Base-by-base conservation (phyloP, 116 monocot genomes). In the Papilionanthe hybrid region DNA sequence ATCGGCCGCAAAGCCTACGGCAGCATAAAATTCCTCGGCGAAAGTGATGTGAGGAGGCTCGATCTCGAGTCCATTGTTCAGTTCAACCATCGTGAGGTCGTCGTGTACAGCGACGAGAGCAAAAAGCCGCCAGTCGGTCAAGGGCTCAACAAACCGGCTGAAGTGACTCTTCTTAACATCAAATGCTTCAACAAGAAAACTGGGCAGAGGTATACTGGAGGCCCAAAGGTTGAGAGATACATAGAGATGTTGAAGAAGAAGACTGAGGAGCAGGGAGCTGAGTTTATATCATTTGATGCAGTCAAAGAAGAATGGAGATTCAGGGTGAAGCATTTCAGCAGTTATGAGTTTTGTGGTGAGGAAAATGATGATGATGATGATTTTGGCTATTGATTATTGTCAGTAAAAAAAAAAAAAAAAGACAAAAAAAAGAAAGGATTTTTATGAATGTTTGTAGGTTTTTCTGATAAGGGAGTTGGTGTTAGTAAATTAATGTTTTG, bases 61-160 rank as follows among this genome's bases (percentile, higher is more conserved):
- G 97, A 97, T 74, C 80, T 97, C 8, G 91, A 97, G 71, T 85
- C 94, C 0, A 79, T 97, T 28, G 81, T 97, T 18, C 91, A 92
- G 83, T 94, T 97, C 85, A 89, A 92, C 78, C 73, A 87, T 65
- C 86, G 90, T 25, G 97, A 97, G 81, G 97, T 97, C 80, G 86
- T 94, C 45, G 97, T 97, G 22, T 97, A 97, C 86, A 84, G 81
- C 53, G 94, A 97, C 30, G 94, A 94, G 75, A 83, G 83, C 78
- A 92, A 86, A 79, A 97, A 97, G 55, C 97, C 97, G 8, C 86
- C 82, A 1, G 90, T 92, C 9, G 97, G 97, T 1, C 84, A 90
- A 73, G 97, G 97, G 25, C 90, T 97, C 10, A 97, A 97, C 85
- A 94, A 94, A 84, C 83, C 94, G 9, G 94, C 97, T 13, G 89